Evolutionary conservation across 2,329 filamentous ascomycete genomes (phyloP).

Genomic region (Bipolaris gigantea): DNA sequence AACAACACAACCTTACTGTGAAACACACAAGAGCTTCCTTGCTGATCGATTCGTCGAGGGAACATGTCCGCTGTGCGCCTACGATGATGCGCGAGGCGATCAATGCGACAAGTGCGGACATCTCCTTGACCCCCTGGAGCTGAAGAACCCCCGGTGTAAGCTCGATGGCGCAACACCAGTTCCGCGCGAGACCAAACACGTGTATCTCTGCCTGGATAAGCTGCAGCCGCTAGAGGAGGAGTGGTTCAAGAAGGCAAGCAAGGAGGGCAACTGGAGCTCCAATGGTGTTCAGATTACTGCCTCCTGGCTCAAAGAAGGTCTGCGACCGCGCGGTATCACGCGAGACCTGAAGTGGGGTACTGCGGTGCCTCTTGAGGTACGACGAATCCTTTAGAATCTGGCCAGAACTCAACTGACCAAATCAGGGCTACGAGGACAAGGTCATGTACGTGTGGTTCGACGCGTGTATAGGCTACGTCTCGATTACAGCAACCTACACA

Average conservation of each 20-base stretch:
- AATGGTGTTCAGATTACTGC: conserved; percentile 78
- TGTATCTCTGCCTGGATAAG: conserved; percentile 85
- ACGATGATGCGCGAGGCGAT: conserved; percentile 56
- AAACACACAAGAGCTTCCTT: conserved; percentile 57
- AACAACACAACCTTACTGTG: conserved; percentile 89
- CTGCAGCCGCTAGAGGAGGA: conserved; percentile 74
- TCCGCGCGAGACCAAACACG: conserved; percentile 80
- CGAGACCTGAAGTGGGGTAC: conserved; percentile 90
- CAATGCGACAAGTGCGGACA: conserved; percentile 57
- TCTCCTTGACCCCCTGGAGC: conserved; percentile 53
- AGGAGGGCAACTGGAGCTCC: conserved; percentile 73
- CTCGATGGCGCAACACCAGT: conserved; percentile 82
- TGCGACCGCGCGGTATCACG: conserved; percentile 86
- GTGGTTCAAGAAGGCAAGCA: conserved; percentile 75
- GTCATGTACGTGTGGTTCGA: conserved; percentile 96
- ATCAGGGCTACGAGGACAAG: conserved; percentile 65
- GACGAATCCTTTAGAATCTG: not conserved
- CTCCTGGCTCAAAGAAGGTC: conserved; percentile 79
- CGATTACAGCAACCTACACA: conserved; percentile 89
- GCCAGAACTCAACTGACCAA: conserved; percentile 8
- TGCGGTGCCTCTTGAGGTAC: conserved; percentile 56
- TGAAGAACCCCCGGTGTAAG: conserved; percentile 75
- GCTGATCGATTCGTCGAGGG: conserved; percentile 74
- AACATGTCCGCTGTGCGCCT: conserved; percentile 70
- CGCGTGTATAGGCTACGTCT: conserved; percentile 92